Conservation (phyloP, 2,329 filamentous ascomycete species). For the Fusarium sp. region DNA sequence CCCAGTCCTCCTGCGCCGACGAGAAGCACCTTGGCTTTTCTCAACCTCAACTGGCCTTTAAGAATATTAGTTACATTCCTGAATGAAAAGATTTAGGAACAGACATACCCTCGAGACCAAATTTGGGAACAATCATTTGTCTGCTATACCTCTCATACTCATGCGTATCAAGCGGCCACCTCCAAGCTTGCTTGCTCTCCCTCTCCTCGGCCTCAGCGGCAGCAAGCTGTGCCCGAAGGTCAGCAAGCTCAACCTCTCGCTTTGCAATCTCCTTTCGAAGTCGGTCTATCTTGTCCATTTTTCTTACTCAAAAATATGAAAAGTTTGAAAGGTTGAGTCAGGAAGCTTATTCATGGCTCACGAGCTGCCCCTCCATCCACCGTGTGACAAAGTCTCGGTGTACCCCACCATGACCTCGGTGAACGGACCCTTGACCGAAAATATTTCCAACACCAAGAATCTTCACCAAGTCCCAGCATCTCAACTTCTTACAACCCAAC, state of each 20-base stretch:
- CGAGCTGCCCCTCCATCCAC: slow-evolving; percentile 34
- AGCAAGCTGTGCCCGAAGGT: slow-evolving; percentile 59
- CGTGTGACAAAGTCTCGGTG: slow-evolving; percentile 22
- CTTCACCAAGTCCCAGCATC: slow-evolving; percentile 4
- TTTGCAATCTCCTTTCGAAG: slow-evolving; percentile 61
- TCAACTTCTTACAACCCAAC: neutral
- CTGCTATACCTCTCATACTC: slow-evolving; percentile 91
- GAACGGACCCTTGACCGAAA: slow-evolving; percentile 40
- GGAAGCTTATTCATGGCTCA: neutral
- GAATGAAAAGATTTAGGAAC: fast-evolving
- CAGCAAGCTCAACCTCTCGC: slow-evolving; percentile 61
- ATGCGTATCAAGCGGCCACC: slow-evolving; percentile 76
- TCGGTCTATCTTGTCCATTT: slow-evolving; percentile 53
- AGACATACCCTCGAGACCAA: slow-evolving; percentile 78
- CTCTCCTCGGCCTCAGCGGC: slow-evolving; percentile 50
- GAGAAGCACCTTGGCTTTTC: slow-evolving; percentile 77
- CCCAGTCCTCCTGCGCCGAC: slow-evolving; percentile 91
- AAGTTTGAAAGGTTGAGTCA: neutral
- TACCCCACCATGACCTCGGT: slow-evolving; percentile 40
- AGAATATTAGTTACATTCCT: neutral
- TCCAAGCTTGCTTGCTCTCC: slow-evolving; percentile 48
- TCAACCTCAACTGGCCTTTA: slow-evolving; percentile 80
- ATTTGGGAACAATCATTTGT: slow-evolving; percentile 87
- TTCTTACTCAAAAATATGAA: neutral
- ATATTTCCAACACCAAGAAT: slow-evolving; percentile 31